These are phyloP conservation scores for Scutellaria minor DNA, from an alignment of 257 asterid genomes.

Conservation along the genomic window DNA sequence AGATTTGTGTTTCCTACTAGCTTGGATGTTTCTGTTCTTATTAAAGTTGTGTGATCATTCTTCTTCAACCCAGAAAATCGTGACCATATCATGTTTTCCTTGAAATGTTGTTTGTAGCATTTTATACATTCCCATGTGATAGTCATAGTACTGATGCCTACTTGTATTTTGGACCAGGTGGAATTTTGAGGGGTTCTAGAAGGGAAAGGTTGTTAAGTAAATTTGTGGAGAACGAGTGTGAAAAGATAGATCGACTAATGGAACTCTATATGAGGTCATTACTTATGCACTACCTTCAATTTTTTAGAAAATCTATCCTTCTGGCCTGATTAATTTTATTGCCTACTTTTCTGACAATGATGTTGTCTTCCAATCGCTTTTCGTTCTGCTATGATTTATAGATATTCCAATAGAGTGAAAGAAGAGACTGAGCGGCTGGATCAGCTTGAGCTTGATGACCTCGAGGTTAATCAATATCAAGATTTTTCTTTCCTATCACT, in stretches of 20 bases:
- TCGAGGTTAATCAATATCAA: constrained; percentile 58
- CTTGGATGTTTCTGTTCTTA: neutral
- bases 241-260: constrained; percentile 96
- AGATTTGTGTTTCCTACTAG: neutral
- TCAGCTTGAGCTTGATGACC: constrained; percentile 76
- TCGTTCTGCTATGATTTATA: constrained; percentile 36
- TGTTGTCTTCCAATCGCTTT: constrained; percentile 19
- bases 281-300: constrained; percentile 20
- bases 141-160: constrained; percentile 27
- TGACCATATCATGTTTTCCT: constrained; percentile 10
- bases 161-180: constrained; percentile 56
- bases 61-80: constrained; percentile 18
- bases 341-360: constrained; percentile 15
- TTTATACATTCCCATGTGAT: constrained; percentile 18
- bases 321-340: neutral
- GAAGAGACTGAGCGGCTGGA: constrained; percentile 71
- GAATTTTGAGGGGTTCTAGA: constrained; percentile 94
- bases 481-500: constrained; percentile 22
- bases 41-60: constrained; percentile 11
- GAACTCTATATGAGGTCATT: constrained; percentile 90
- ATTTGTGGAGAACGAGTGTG: constrained; percentile 96
- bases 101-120: constrained; percentile 16
- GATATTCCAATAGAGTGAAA: constrained; percentile 88
- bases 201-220: constrained; percentile 90
- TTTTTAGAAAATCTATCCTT: constrained; percentile 9